Evolutionary conservation across 257 asterid species (phyloP).

Genomic region (Salvia rosmarinus): DNA sequence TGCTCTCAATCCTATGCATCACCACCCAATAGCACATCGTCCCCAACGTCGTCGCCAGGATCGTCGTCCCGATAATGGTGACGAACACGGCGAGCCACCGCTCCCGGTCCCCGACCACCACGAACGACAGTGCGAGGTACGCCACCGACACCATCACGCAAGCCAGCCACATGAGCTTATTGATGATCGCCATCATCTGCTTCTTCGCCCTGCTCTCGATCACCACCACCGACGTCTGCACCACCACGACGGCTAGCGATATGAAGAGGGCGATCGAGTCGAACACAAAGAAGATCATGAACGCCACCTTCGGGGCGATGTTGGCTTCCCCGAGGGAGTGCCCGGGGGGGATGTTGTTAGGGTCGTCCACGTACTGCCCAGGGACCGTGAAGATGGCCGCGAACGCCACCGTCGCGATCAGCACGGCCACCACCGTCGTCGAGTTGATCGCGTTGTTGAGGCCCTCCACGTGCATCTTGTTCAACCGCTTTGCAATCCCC

Average conservation of each 20-base stretch:
- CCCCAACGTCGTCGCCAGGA: constrained; percentile 51
- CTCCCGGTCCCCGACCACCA: constrained; percentile 52
- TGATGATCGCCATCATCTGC: constrained; percentile 32
- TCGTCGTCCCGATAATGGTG: constrained; percentile 51
- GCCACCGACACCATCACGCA: constrained; percentile 60
- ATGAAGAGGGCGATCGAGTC: constrained; percentile 57
- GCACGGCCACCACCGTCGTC: constrained; percentile 59
- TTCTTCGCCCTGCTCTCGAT: constrained; percentile 56
- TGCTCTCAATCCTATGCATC: constrained; percentile 49
- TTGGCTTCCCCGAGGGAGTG: constrained; percentile 55
- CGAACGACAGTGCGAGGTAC: constrained; percentile 52
- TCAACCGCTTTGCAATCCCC: constrained; percentile 55
- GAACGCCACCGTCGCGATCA: constrained; percentile 58
- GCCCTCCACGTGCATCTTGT: constrained; percentile 60
- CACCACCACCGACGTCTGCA: constrained; percentile 59
- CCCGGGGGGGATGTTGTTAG: constrained; percentile 39
- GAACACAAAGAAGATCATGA: constrained; percentile 52
- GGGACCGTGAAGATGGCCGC: constrained; percentile 64
- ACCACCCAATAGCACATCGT: constrained; percentile 64
- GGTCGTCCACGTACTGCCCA: constrained; percentile 53
- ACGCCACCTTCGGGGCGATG: constrained; percentile 43
- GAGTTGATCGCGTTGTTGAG: constrained; percentile 30
- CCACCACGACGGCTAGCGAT: constrained; percentile 61
- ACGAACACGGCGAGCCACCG: constrained; percentile 54
- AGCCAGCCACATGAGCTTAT: constrained; percentile 65